These are phyloP conservation scores for Purshia tridentata DNA, from an alignment of 306 rosid species.

Conservation along the genomic window DNA sequence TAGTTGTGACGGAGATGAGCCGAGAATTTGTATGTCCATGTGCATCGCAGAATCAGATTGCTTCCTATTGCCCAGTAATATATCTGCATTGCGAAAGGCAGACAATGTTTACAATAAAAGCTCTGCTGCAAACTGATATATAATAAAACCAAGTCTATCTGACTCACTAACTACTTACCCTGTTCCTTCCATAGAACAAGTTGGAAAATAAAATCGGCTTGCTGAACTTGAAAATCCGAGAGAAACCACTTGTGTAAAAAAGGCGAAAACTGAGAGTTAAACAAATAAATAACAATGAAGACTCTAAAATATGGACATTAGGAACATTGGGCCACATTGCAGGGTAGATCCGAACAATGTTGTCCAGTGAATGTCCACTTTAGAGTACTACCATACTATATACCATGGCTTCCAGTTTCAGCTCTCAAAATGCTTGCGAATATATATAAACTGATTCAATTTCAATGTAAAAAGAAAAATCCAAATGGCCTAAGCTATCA, in stretches of 20 bases:
- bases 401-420: not conserved
- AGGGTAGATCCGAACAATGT: too few relatives aligned
- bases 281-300: slow-evolving; percentile 1
- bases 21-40: slow-evolving; percentile 94
- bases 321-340: too few relatives aligned
- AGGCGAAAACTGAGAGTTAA: slow-evolving; percentile 17
- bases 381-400: too few relatives aligned
- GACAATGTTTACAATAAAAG: not conserved
- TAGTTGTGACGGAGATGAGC: slow-evolving; percentile 95
- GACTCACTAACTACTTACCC: slow-evolving; percentile 51
- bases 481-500: slow-evolving; percentile 19
- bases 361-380: too few relatives aligned
- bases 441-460: not conserved
- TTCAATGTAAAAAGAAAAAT: not conserved
- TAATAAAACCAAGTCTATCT: not conserved
- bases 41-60: slow-evolving; percentile 82
- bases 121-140: not conserved
- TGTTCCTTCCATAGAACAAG: slow-evolving; percentile 57
- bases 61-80: slow-evolving; percentile 86
- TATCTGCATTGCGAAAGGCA: slow-evolving; percentile 44
- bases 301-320: not conserved
- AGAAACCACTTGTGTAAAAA: slow-evolving; percentile 61
- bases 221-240: slow-evolving; percentile 85
- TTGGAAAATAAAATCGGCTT: slow-evolving; percentile 52
- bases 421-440: not conserved